Percentiles rank a stretch among this genome's conserved stretches.
These are phyloP conservation scores for Ettlia oleoabundans DNA, from an alignment of 139 green algal species.

Conservation along the genomic window DNA sequence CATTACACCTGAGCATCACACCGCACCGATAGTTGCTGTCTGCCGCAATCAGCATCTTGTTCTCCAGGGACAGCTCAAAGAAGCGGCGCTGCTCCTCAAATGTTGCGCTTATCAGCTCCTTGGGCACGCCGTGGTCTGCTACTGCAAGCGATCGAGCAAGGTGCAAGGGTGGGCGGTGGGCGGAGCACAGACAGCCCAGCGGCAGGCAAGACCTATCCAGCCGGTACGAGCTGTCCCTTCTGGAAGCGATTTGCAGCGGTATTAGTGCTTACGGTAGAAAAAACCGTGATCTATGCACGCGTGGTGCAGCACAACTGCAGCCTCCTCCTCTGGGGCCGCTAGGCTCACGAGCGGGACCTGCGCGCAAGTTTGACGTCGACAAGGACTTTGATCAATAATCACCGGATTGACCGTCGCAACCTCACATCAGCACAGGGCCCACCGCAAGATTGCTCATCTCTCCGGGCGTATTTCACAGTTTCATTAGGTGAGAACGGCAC, in stretches of 20 bases:
- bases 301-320: conserved; percentile 12
- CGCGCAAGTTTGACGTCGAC: not conserved
- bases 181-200: too few relatives aligned
- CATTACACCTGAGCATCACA: too few relatives aligned
- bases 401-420: too few relatives aligned
- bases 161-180: too few relatives aligned
- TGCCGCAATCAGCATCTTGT: conserved; percentile 73
- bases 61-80: conserved; percentile 77
- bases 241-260: too few relatives aligned
- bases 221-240: too few relatives aligned
- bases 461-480: too few relatives aligned
- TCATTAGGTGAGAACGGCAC: too few relatives aligned
- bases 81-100: conserved; percentile 67
- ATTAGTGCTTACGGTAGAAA: conserved; percentile 71
- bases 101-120: conserved; percentile 56
- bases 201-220: not conserved
- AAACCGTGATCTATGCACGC: conserved; percentile 63
- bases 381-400: too few relatives aligned
- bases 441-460: too few relatives aligned
- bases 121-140: conserved; percentile 74
- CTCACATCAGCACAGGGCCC: too few relatives aligned
- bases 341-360: conserved; percentile 50
- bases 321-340: conserved; percentile 14
- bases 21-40: conserved; percentile 68
- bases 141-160: too few relatives aligned